Evolutionary conservation across 139 green algal species (phyloP).

Genomic region (Mesostigma viride): DNA sequence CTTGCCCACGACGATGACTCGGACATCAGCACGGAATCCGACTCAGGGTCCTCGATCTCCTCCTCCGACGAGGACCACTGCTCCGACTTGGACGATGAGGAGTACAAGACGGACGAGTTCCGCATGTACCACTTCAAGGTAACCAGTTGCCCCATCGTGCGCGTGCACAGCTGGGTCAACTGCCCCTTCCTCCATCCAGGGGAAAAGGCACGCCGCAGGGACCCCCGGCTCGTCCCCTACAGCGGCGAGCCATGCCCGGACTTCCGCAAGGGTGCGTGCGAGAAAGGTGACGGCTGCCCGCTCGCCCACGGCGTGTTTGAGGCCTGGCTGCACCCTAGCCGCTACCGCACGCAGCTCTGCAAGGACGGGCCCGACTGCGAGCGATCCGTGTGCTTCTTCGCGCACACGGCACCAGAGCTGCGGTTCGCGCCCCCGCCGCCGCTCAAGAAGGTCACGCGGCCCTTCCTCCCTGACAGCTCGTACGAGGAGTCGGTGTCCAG

Average conservation of each 20-base stretch:
- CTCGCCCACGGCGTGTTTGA: slow-evolving; percentile 90
- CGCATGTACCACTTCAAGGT: slow-evolving; percentile 38
- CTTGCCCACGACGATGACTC: too few relatives aligned
- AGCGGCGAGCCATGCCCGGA: slow-evolving; percentile 74
- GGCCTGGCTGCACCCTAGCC: slow-evolving; percentile 78
- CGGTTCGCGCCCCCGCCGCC: slow-evolving; percentile 16
- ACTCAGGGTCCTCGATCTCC: too few relatives aligned
- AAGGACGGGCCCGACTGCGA: slow-evolving; percentile 70
- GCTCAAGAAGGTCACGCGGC: too few relatives aligned
- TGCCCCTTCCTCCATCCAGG: slow-evolving; percentile 84
- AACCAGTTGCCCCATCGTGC: slow-evolving; percentile 40
- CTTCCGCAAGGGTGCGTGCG: slow-evolving; percentile 70
- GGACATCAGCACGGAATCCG: too few relatives aligned
- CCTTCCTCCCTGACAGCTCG: too few relatives aligned
- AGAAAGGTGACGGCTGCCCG: slow-evolving; percentile 61
- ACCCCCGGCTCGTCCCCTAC: slow-evolving; percentile 65
- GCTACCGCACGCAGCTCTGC: slow-evolving; percentile 78
- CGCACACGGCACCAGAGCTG: slow-evolving; percentile 67
- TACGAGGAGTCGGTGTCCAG: too few relatives aligned
- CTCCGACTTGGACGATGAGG: slow-evolving; percentile 10
- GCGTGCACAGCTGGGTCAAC: slow-evolving; percentile 53
- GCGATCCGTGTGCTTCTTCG: slow-evolving; percentile 89
- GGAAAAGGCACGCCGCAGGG: slow-evolving; percentile 74
- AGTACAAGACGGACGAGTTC: slow-evolving; percentile 15
- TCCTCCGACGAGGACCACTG: too few relatives aligned